These are phyloP conservation scores for Arthrobotrys musiformis DNA, from an alignment of 2,329 filamentous ascomycete species.

Conservation along the genomic window DNA sequence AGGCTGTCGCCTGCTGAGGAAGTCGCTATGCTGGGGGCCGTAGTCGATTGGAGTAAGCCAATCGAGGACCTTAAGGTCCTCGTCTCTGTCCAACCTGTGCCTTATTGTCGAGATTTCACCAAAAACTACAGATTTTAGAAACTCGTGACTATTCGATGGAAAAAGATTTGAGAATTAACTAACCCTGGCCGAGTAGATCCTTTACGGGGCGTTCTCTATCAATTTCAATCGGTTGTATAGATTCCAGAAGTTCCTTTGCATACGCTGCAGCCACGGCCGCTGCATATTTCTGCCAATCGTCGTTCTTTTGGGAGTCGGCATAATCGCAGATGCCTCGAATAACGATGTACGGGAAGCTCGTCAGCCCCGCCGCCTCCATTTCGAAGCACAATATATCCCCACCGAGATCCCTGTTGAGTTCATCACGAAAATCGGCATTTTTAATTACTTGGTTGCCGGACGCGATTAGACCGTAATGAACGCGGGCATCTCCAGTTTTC, in stretches of 20 bases:
- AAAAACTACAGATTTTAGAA: neutral
- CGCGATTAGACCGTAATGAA: constrained; percentile 35
- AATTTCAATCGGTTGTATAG: neutral
- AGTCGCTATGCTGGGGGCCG: neutral
- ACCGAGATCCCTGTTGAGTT: neutral
- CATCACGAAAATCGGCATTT: neutral
- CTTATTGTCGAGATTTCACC: neutral
- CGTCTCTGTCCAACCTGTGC: neutral
- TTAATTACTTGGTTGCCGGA: constrained; percentile 34
- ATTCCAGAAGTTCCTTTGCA: constrained; percentile 17
- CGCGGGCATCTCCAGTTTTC: neutral
- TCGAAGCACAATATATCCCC: constrained; percentile 11
- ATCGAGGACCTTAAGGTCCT: neutral
- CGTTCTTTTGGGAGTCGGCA: neutral
- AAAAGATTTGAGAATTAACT: neutral
- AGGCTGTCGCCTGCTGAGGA: neutral
- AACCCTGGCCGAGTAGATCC: constrained; percentile 1
- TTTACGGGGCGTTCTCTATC: neutral
- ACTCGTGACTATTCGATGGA: neutral
- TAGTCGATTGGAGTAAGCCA: constrained; percentile 8
- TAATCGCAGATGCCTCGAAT: constrained; percentile 13
- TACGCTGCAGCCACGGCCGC: neutral
- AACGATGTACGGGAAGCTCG: constrained; percentile 47
- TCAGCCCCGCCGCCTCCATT: constrained; percentile 28
- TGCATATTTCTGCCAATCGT: constrained; percentile 12